phyloP scores from a whole-genome alignment of 805 yeast genomes.

The Metschnikowia peoriensis region DNA sequence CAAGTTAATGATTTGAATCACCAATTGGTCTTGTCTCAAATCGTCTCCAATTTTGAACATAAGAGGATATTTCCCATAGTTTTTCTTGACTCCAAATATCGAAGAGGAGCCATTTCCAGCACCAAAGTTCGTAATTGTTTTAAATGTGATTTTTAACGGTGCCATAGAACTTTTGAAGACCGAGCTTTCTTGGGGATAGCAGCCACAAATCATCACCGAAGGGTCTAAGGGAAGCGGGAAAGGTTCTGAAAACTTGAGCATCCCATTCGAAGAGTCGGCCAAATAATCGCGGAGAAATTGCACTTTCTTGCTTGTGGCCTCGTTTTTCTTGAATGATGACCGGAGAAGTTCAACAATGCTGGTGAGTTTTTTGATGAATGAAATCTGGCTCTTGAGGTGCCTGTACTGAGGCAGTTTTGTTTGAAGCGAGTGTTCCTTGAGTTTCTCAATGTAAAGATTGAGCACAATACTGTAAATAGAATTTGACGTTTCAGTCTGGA shows the following conservation, averaged over 20 bases:
- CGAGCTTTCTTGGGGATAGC: constrained; percentile 71
- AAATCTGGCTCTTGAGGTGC: constrained; percentile 58
- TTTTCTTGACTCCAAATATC: constrained; percentile 32
- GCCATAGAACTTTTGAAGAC: constrained; percentile 91
- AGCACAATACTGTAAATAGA: constrained; percentile 34
- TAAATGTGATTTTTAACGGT: constrained; percentile 81
- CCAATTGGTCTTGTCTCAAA: constrained; percentile 92
- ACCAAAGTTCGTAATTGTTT: constrained; percentile 40
- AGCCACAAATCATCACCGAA: constrained; percentile 65
- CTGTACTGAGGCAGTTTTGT: constrained; percentile 34
- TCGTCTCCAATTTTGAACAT: constrained; percentile 97
- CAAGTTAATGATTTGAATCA: constrained; percentile 85
- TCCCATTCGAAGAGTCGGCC: constrained; percentile 44
- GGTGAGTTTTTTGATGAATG: constrained; percentile 64
- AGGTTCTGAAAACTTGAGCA: constrained; percentile 48
- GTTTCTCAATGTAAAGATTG: constrained; percentile 41
- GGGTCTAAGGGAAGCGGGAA: constrained; percentile 85
- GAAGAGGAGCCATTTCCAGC: constrained; percentile 19
- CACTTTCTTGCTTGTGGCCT: constrained; percentile 72
- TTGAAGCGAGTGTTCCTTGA: constrained; percentile 27
- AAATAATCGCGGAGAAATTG: constrained; percentile 63
- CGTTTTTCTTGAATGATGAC: constrained; percentile 51
- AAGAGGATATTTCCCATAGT: constrained; percentile 58
- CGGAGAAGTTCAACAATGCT: constrained; percentile 65
- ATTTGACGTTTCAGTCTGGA: neutral